A percentile compares a stretch with the other conserved stretches of the same genome.
These are phyloP conservation scores for Acanthamoeba culbertsoni DNA, from an alignment of 208 protist species.

Conservation along the genomic window DNA sequence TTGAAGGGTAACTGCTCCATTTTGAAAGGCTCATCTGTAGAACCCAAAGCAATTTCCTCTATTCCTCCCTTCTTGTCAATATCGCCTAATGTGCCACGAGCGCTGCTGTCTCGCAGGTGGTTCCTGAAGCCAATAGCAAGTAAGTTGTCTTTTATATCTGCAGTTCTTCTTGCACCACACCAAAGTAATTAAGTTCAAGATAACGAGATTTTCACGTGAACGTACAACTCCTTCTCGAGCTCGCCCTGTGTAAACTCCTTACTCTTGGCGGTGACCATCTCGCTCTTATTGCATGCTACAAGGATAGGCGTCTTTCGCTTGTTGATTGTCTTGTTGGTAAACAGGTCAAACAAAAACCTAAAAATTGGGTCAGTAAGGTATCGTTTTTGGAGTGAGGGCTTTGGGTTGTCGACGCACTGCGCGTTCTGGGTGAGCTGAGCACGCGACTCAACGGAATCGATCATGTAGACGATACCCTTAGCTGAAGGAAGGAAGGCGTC, in stretches of 20 bases:
- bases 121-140: neutral
- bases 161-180: neutral
- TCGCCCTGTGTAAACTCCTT: constrained; percentile 26
- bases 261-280: constrained; percentile 45
- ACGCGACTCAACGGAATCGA: neutral
- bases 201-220: neutral
- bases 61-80: neutral
- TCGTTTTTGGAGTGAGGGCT: neutral
- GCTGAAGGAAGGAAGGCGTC: constrained; percentile 6
- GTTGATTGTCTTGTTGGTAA: constrained; percentile 29
- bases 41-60: neutral
- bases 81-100: neutral
- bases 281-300: constrained; percentile 42
- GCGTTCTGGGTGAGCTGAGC: constrained; percentile 11
- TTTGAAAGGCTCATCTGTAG: constrained; percentile 18
- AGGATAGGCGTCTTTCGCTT: constrained; percentile 1
- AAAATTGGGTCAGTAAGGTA: neutral
- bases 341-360: constrained; percentile 48
- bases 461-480: constrained; percentile 38
- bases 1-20: constrained; percentile 54
- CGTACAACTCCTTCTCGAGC: constrained; percentile 52
- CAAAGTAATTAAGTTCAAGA: neutral
- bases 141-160: neutral
- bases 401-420: neutral
- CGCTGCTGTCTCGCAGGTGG: constrained; percentile 50